phyloP scores from a whole-genome alignment of 352 stramenopile species.

The Thraustotheca clavata region DNA sequence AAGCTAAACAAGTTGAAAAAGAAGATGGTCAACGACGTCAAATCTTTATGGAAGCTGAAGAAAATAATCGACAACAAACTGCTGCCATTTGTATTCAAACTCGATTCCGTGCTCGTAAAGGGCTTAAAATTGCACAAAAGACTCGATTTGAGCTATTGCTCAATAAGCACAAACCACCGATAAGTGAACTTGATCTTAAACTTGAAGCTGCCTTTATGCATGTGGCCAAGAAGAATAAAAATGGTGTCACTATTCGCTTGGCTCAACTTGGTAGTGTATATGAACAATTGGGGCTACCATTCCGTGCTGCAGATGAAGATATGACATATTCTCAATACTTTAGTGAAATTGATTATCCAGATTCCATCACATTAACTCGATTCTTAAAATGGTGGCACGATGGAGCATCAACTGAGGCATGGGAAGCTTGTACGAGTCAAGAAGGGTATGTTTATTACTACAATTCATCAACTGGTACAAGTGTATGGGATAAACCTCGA shows the following conservation, averaged over 20 bases:
- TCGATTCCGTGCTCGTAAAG: constrained; percentile 46
- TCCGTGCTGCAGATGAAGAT: constrained; percentile 11
- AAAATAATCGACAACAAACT: constrained; percentile 21
- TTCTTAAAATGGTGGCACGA: constrained; percentile 16
- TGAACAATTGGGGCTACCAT: neutral
- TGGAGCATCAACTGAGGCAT: neutral
- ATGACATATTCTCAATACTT: neutral
- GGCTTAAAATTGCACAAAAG: constrained; percentile 31
- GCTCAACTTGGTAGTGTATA: constrained; percentile 10
- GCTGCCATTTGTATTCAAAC: constrained; percentile 58
- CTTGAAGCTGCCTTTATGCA: constrained; percentile 32
- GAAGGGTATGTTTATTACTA: constrained; percentile 52
- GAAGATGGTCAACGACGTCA: constrained; percentile 35
- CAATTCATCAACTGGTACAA: constrained; percentile 57
- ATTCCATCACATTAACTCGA: constrained; percentile 15
- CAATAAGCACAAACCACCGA: constrained; percentile 38
- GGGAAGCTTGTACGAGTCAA: constrained; percentile 19
- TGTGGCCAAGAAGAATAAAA: constrained; percentile 17
- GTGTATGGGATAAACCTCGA: constrained; percentile 65
- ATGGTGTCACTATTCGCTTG: neutral
- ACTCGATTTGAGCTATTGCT: constrained; percentile 38
- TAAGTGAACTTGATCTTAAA: constrained; percentile 40
- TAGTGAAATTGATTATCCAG: constrained; percentile 14
- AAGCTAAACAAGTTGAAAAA: constrained; percentile 41
- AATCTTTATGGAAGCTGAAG: constrained; percentile 29